These are phyloP conservation scores for Aspergillus sp. DNA, from an alignment of 2,329 filamentous ascomycete genomes.

Conservation along the genomic window DNA sequence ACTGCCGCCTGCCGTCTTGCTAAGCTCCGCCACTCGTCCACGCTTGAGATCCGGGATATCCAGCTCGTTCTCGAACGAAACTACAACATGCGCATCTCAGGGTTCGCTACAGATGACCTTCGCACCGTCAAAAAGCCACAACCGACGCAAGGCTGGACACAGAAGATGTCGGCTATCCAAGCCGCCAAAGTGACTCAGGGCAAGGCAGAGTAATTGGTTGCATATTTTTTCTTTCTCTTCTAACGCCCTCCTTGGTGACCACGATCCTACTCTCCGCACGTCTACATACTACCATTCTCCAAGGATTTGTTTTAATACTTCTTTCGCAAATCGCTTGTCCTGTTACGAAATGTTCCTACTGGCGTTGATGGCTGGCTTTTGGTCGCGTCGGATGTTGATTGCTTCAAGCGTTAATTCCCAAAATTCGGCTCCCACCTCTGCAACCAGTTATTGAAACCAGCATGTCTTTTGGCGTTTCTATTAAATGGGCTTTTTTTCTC, in stretches of 20 bases:
- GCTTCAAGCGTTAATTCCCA: not conserved
- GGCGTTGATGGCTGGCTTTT: not conserved
- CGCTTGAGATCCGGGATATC: slow-evolving; percentile 85
- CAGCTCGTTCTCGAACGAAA: slow-evolving; percentile 82
- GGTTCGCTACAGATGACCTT: slow-evolving; percentile 92
- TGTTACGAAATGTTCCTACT: not conserved
- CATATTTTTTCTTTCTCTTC: not conserved
- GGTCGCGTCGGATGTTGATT: not conserved
- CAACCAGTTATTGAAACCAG: not conserved
- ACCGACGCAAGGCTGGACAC: slow-evolving; percentile 85
- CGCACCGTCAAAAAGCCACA: slow-evolving; percentile 93
- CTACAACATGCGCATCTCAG: slow-evolving; percentile 90
- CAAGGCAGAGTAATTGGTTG: slow-evolving; percentile 39
- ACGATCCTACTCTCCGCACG: not conserved
- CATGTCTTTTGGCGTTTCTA: not conserved
- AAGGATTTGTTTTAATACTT: not conserved
- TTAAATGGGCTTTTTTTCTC: not conserved
- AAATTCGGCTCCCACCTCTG: not conserved
- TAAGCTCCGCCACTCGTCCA: slow-evolving; percentile 88
- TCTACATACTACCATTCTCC: not conserved
- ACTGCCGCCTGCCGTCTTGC: slow-evolving; percentile 86
- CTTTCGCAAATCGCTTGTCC: not conserved
- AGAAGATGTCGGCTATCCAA: slow-evolving; percentile 96
- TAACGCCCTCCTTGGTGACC: not conserved
- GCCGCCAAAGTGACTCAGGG: slow-evolving; percentile 75